Evolutionary conservation across 192 early-diverging fungal genomes (phyloP), one percentile per base, ranked within the genome.

Genomic region (Entomortierella lignicola): DNA sequence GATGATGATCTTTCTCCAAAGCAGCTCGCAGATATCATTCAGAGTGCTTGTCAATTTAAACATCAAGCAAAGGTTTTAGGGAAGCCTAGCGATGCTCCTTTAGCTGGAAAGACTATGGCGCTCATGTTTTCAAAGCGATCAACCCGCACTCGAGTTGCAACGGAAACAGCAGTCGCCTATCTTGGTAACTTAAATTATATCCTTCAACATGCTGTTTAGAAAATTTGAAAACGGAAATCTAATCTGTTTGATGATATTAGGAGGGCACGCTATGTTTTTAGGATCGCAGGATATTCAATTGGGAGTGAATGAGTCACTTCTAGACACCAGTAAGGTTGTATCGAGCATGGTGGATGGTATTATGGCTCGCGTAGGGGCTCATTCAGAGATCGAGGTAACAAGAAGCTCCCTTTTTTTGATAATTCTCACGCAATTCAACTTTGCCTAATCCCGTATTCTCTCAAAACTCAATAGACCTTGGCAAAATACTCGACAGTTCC

Each of bases 261-360:
- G 98, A 63, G 98, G 97, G 4, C 95, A 97, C 67, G 90, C 96
- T 10, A 91, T 99, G 92, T 99, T 98, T 72, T 85, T 99, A 61
- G 94, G 95, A 52, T 85, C 91, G 50, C 91, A 97, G 51, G 98
- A 99, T 74, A 98, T 98, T 80, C 98, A 99, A 67, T 81, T 98
- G 56, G 95, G 95, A 21, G 96, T 96, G 54, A 97, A 97, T 56
- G 98, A 99, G 80, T 94, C 96, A 0, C 80, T 97, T 75, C 75
- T 92, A 37, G 98, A 98, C 60, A 97, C 95, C 0, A 87, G 93
- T 17, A 89, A 90, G 65, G 96, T 99, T 7, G 90, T 99, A n/a
- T 92, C 91, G 23, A 92, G 91, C 66, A 99, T 99, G 98, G 96
- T 95, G 13, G 93, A 96, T 72, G 92, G 93, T 25, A 94, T 99